phyloP scores from a whole-genome alignment of 2,329 filamentous ascomycete genomes.

The Thelonectria discophora region DNA sequence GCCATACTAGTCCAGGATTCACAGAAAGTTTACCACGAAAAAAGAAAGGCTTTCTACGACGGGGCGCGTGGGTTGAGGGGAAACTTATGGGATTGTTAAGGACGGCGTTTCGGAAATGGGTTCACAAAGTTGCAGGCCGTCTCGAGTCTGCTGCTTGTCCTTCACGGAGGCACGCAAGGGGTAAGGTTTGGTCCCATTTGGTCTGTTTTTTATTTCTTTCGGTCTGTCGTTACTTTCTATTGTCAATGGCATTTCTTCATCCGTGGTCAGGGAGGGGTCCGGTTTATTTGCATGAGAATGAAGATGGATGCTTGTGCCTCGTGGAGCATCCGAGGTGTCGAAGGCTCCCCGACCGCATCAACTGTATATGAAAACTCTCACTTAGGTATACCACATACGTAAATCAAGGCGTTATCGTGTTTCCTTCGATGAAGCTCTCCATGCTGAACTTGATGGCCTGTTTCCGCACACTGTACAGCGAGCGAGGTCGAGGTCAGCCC shows the following conservation, averaged over 20 bases:
- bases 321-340: conserved; percentile 7
- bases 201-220: conserved; percentile 13
- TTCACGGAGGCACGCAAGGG: conserved; percentile 41
- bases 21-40: conserved; percentile 24
- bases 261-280: conserved; percentile 14
- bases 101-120: conserved; percentile 43
- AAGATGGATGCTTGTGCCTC: conserved; percentile 3
- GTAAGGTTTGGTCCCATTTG: conserved; percentile 19
- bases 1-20: conserved; percentile 26
- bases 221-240: conserved; percentile 23
- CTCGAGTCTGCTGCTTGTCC: conserved; percentile 35
- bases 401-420: conserved; percentile 25
- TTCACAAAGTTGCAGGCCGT: conserved; percentile 39
- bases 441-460: neutral
- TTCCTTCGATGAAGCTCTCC: conserved; percentile 7
- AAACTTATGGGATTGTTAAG: conserved; percentile 40
- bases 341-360: conserved; percentile 24
- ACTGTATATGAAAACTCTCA: conserved; percentile 32
- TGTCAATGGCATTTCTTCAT: conserved; percentile 21
- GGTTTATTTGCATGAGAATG: neutral
- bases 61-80: conserved; percentile 38
- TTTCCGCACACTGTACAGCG: conserved; percentile 37
- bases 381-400: conserved; percentile 21
- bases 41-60: conserved; percentile 28
- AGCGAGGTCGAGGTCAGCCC: conserved; percentile 18